These are phyloP conservation scores for Thinopyrum elongatum DNA, from an alignment of 176 grass and related monocot genomes.

Conservation along the genomic window DNA sequence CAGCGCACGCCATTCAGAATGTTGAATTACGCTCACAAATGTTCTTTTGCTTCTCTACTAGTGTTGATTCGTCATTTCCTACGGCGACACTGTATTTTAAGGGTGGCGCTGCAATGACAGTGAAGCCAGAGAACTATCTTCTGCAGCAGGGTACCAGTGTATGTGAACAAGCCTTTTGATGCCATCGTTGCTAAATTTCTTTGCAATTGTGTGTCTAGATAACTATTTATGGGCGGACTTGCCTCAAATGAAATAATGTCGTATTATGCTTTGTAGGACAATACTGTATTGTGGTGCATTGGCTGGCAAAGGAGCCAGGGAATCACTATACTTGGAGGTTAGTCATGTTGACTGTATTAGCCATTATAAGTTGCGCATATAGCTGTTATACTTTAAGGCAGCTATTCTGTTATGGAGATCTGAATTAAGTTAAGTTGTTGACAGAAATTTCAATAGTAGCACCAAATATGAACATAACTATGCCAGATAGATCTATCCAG, in stretches of 20 bases:
- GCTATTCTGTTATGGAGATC: not conserved
- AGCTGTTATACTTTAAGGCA: not conserved
- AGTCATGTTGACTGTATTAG: constrained; percentile 16
- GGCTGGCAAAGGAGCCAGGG: constrained; percentile 95
- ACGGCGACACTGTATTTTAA: constrained; percentile 73
- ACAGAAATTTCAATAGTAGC: not conserved
- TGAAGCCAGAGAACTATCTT: constrained; percentile 96
- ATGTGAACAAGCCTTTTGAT: constrained; percentile 35
- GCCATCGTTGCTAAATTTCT: not conserved
- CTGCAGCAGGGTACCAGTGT: constrained; percentile 72
- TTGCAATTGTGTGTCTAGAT: not conserved
- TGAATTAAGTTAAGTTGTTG: not conserved
- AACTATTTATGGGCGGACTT: constrained; percentile 14
- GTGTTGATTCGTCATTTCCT: constrained; percentile 89
- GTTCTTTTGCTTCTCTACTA: constrained; percentile 33
- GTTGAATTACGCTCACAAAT: constrained; percentile 17
- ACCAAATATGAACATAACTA: not conserved
- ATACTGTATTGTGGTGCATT: constrained; percentile 82
- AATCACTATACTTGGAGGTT: constrained; percentile 96
- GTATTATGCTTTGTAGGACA: constrained; percentile 58
- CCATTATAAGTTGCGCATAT: not conserved
- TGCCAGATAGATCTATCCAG: not conserved
- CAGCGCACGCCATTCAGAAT: constrained; percentile 14
- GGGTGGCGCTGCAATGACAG: constrained; percentile 72
- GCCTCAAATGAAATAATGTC: constrained; percentile 21